Evolutionary conservation across 257 asterid species (phyloP).

Genomic region (Penstemon eatonii): DNA sequence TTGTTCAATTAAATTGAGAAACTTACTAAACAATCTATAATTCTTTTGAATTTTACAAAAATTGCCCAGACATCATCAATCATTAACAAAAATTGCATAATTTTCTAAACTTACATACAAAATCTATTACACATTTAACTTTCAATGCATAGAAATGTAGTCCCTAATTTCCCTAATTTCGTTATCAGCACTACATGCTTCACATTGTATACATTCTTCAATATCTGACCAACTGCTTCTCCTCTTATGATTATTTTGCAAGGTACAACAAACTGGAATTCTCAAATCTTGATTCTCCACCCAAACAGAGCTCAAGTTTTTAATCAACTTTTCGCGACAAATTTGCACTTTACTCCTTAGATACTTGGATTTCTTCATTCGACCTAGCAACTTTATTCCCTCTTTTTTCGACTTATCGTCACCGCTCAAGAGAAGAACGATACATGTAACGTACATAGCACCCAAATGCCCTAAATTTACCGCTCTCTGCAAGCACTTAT

Average conservation of each 20-base stretch:
- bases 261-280: conserved; percentile 12
- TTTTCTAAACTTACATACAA: too few species aligned
- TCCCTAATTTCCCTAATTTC: not conserved
- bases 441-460: conserved; percentile 29
- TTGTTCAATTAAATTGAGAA: too few species aligned
- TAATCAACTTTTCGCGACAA: conserved; percentile 18
- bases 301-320: conserved; percentile 24
- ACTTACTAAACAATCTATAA: too few species aligned
- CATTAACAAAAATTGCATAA: too few species aligned
- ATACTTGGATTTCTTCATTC: conserved; percentile 1
- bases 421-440: conserved; percentile 18
- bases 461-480: conserved; percentile 23
- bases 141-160: too few species aligned
- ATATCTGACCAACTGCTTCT: not conserved
- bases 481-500: conserved; percentile 22
- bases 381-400: conserved; percentile 13
- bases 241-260: not conserved
- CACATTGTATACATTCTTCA: conserved; percentile 15
- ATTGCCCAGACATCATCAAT: too few species aligned
- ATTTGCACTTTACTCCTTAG: not conserved
- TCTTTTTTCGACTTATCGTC: not conserved
- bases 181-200: conserved; percentile 20
- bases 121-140: too few species aligned
- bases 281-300: conserved; percentile 6
- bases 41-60: too few species aligned